Conservation (phyloP, 495 filamentous ascomycete species). For the Emericellopsis terricola region DNA sequence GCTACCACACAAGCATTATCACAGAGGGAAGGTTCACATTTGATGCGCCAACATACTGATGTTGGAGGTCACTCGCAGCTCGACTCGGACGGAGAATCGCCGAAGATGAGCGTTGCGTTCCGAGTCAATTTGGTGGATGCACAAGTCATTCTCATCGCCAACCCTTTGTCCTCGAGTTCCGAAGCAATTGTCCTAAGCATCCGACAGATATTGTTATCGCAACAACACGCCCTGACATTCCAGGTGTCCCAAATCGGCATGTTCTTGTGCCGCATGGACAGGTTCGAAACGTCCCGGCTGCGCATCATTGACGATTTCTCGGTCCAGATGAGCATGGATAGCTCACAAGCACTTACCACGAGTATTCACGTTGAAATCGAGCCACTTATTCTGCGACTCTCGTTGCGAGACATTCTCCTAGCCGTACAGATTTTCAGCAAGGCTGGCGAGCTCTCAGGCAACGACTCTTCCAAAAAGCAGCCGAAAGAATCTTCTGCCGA, state of each 20-base stretch:
- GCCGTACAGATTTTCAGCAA: constrained; percentile 86
- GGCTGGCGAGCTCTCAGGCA: constrained; percentile 68
- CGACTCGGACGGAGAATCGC: constrained; percentile 15
- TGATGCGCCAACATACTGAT: not conserved
- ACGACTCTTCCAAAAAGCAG: constrained; percentile 22
- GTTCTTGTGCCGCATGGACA: constrained; percentile 97
- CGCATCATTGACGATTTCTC: constrained; percentile 94
- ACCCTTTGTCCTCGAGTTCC: constrained; percentile 72
- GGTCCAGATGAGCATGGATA: constrained; percentile 76
- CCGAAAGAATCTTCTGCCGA: constrained; percentile 16
- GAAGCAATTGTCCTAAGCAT: constrained; percentile 92
- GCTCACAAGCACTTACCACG: constrained; percentile 46
- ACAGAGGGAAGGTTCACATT: constrained; percentile 1
- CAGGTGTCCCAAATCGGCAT: constrained; percentile 88
- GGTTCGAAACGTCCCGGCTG: constrained; percentile 69
- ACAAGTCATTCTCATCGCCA: constrained; percentile 88
- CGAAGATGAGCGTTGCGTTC: constrained; percentile 59
- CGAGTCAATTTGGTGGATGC: constrained; percentile 88
- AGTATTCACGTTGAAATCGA: constrained; percentile 78
- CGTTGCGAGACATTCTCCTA: constrained; percentile 83
- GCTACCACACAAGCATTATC: constrained; percentile 16
- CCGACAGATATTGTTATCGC: constrained; percentile 81
- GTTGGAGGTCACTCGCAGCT: not conserved
- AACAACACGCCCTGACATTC: constrained; percentile 84
- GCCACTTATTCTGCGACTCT: constrained; percentile 81